Evolutionary conservation across 2,329 filamentous ascomycete genomes (phyloP).

Genomic region (Aspergillus quadrilineatus): DNA sequence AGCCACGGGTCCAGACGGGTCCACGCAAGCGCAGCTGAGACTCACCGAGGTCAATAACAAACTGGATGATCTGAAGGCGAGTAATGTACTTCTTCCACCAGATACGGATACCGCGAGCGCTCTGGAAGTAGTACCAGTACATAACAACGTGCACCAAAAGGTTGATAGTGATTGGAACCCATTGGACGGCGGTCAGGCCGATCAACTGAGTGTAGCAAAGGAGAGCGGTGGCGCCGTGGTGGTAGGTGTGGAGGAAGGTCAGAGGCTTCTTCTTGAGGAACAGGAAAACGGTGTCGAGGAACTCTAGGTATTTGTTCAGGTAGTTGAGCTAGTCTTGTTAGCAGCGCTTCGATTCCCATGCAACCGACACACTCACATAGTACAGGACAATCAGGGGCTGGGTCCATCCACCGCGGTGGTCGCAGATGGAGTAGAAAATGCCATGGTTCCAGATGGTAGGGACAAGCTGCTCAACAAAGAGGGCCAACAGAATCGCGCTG

Average conservation of each 20-base stretch:
- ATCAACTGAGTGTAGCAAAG: conserved; percentile 98
- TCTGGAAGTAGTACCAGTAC: conserved; percentile 99
- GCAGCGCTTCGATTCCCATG: conserved; percentile 20
- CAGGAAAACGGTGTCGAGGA: conserved; percentile 92
- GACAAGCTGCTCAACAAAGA: conserved; percentile 89
- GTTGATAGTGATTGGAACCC: conserved; percentile 92
- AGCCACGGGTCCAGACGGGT: conserved; percentile 4
- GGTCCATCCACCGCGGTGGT: conserved; percentile 80
- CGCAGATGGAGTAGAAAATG: conserved; percentile 84
- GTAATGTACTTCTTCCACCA: conserved; percentile 99
- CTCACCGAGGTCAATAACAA: conserved; percentile 92
- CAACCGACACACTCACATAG: conserved; percentile 68
- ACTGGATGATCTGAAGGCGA: conserved; percentile 93
- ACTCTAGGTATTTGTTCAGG: conserved; percentile 94
- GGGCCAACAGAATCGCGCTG: conserved; percentile 73
- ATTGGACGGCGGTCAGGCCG: conserved; percentile 88
- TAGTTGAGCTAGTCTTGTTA: conserved; percentile 77
- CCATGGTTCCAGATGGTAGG: conserved; percentile 78
- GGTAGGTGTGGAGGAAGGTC: conserved; percentile 98
- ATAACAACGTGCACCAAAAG: conserved; percentile 94
- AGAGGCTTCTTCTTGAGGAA: conserved; percentile 99
- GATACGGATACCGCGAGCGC: conserved; percentile 87
- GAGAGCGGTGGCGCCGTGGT: conserved; percentile 93
- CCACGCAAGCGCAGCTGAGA: conserved; percentile 11
- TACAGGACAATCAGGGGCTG: conserved; percentile 90